Base-by-base conservation (phyloP, 2,329 filamentous ascomycete species). In the Fusarium guadeloupense region DNA sequence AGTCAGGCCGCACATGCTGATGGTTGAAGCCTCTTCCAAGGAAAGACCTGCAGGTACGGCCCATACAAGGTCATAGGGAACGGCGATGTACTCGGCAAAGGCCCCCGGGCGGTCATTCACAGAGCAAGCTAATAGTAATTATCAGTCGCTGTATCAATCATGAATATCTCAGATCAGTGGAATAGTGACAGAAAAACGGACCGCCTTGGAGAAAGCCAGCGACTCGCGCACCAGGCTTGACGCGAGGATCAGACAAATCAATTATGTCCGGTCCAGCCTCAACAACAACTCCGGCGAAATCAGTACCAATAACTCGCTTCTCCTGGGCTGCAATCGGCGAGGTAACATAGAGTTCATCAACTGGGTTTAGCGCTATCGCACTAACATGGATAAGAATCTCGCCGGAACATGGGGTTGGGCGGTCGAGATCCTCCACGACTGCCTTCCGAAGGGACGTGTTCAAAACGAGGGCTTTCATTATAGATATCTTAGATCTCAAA, bases 191-290 rank as follows among this genome's bases (percentile, higher is more conserved):
- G 4, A 16, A 4, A 19, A 1, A 21, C 66, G 3, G 31, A 71
- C 69, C 71, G 28, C 78, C 79, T 53, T 81, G 78, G 1, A 79
- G 66, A 33, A 80, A 80, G 0, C 78, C 77, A 2, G 77, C 70
- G 1, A 80, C 76, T 5, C 72, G 68, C 3, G 69, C 37, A 5
- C 76, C 78, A 4, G 50, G 9, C 31, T 69, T 65, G 0, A 49
- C 38, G 8, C 69, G 59, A 1, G 38, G 6, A 47, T 70, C 66
- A 3, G 34, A 25, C 4, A 17, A 51, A 3, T 14, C 41, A n/a
- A 13, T 42, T 6, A 68, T 59, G 2, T 58, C 64, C 2, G 33
- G 17, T 7, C 55, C 64, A 10, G 66, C 50, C 6, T 63, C 53
- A 1, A 71, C 62, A 13, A 80, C 63, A 0, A 65, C 41, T 4